Base-by-base conservation (phyloP, 2,329 filamentous ascomycete species). In the Claviceps purpurea region DNA sequence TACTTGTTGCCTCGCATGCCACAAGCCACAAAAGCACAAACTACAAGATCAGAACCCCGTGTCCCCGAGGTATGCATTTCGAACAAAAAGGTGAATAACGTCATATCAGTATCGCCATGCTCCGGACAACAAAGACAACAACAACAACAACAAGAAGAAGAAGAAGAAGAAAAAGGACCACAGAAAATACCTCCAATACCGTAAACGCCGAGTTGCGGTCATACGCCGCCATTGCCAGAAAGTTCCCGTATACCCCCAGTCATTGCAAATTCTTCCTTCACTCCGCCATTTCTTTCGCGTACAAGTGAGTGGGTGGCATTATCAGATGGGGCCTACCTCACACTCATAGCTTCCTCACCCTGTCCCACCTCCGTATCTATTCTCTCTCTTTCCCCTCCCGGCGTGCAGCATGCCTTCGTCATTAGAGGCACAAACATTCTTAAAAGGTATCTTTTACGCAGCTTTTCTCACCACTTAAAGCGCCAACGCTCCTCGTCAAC, bases 21-120 rank as follows among this genome's bases (percentile, higher is more conserved):
- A 10, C 13, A 42, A 41, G 8, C 18, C 40, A 42, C 18, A 10
- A 20, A 11, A 42, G 10, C 18, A 5, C 39, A 22, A n/a, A 43
- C 16, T 3, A 44, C 11, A 26, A 44, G 4, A 10, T 5, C 41
- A 43, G 18, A 26, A 10, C 7, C 20, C 20, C 42, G 42, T 44
- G 20, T 20, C 3, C 8, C n/a, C 14, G 30, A 50, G 3, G 39
- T 38, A 44, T 50, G 42, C 51, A 47, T 24, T 43, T 54, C 52
- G 14, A 54, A 59, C 45, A 54, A 55, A 60, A 55, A 50, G 34
- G 54, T 54, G 60, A 56, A 52, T 26, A 54, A 54, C 57, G 59
- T 62, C 55, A 58, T 60, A 58, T 63, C 57, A 59, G 60, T 59
- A 59, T 60, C 63, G 63, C 63, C 62, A 66, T 66, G 64, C 61